Evolutionary conservation across 169 alveolate genomes (phyloP), one percentile per base, ranked within the genome.

Genomic region (Theileria parva): DNA sequence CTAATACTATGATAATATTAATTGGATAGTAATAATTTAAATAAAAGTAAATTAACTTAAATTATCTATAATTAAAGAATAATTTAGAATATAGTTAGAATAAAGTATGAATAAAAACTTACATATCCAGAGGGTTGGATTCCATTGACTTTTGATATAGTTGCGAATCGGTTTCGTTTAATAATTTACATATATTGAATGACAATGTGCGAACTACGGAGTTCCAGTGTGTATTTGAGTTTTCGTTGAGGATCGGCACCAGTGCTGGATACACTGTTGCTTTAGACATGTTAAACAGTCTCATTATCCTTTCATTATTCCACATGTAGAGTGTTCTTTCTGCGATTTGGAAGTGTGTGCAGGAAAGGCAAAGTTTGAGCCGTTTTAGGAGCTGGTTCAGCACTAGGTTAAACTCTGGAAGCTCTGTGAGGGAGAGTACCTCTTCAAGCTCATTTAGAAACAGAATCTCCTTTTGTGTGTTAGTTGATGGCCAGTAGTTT

Each of bases 401-500:
- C 65, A 94, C 92, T 30, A 83, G 83, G 75, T 86, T 92, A 63
- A 94, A 88, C 77, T 94, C 96, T 55, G 95, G 86, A 12, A 89
- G 85, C 88, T 94, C 96, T 21, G 96, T 94, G 78, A 92, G 81
- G 61, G 91, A 81, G 27, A 91, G 81, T 27, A 96, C 98, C 86
- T 96, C 99, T 85, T 96, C 97, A 68, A 98, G 87, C 85, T 98
- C 99, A 80, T 95, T 93, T 76, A 98, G 92, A 90, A 96, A 97
- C 59, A 96, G 92, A 4, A 96, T 93, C 91, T 97, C 99, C 81
- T 96, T 97, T 34, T 95, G 95, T 51, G 98, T 94, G 88, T 96
- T 96, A 19, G 97, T 97, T 72, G 95, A 94, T 19, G 99, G 99
- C 99, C 99, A 98, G 91, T 93, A 97, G 85, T 95, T 94, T 30